Percentiles rank a stretch among this genome's conserved stretches.
Conservation (phyloP, 768 basidiomycete species). For the Lactarius pseudohatsudake region DNA sequence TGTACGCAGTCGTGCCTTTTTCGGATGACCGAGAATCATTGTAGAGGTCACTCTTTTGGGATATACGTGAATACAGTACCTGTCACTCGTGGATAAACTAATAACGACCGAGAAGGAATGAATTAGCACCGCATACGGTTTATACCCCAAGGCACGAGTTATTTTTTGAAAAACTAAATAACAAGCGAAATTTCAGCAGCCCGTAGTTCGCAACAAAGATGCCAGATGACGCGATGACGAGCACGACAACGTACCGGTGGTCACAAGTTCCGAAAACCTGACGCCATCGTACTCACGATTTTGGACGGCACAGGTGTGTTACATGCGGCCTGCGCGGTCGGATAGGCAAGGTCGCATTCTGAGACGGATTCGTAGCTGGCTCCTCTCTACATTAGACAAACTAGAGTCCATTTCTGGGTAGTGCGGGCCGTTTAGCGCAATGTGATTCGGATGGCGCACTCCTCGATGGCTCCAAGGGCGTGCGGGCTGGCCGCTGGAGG, state of each 20-base stretch:
- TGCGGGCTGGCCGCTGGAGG: not conserved
- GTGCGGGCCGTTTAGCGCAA: not conserved
- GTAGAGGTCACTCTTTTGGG: conserved; percentile 1
- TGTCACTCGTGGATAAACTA: not conserved
- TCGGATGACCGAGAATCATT: not conserved
- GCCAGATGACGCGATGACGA: not conserved
- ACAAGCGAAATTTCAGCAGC: not conserved
- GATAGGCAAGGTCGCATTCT: not conserved
- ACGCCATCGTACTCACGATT: not conserved
- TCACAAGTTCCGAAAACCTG: not conserved
- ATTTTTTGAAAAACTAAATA: not conserved
- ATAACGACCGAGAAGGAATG: not conserved
- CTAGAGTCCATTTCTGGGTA: not conserved
- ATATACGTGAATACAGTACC: not conserved
- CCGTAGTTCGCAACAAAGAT: not conserved
- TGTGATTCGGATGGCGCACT: not conserved
- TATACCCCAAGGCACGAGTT: not conserved
- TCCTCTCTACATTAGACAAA: not conserved
- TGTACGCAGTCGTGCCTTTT: not conserved
- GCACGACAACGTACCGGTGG: not conserved
- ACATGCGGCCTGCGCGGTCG: not conserved
- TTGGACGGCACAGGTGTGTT: not conserved
- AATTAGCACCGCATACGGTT: not conserved
- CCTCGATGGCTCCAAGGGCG: not conserved
- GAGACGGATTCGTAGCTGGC: not conserved